Base-by-base conservation (phyloP, 2,329 filamentous ascomycete species). In the Diplodia seriata region DNA sequence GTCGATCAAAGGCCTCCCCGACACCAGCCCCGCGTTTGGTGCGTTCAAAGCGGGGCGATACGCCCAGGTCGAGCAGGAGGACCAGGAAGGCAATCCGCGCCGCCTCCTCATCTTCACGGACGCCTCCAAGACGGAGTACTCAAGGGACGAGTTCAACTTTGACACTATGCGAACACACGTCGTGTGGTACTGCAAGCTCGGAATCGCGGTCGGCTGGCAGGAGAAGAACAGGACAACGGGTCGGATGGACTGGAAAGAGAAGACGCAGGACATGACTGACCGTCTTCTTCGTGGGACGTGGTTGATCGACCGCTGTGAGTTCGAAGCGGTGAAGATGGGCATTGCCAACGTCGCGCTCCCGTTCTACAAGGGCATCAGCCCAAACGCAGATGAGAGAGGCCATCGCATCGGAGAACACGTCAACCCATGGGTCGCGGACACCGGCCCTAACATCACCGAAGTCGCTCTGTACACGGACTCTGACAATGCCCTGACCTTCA, bases 51-150 rank as follows among this genome's bases (percentile, higher is more conserved):
- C 23, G 23, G 23, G 23, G 23, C 23, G 23, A 26, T 26, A 26
- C 7, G 43, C 18, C 43, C 7, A 8, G 8, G 43, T 20, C 43
- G 18, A 20, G n/a, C 18, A 11, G 7, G n/a, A 20, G 43, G 8
- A 20, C n/a, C 43, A 47, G n/a, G 9, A 20, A 12, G 8, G 11
- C 2, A 47, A 47, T n/a, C 43, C 43, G 2, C 43, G 18, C n/a
- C 43, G 43, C 43, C 8, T 47, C 8, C 18, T 47, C 0, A 6
- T 47, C 43, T 47, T 11, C 43, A 20, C 43, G 0, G 43, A 47
- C n/a, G 43, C 2, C 3, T 47, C 43, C 2, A n/a, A 47, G n/a
- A 4, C 0, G 0, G 18, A 1, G 43, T 47, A 20, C 43, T 0
- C 0, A 7, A 3, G 33, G 33, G 1, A 0, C 2, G 33, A 11